Conservation (phyloP, 768 basidiomycete species). For the Thelephora ganbajun region DNA sequence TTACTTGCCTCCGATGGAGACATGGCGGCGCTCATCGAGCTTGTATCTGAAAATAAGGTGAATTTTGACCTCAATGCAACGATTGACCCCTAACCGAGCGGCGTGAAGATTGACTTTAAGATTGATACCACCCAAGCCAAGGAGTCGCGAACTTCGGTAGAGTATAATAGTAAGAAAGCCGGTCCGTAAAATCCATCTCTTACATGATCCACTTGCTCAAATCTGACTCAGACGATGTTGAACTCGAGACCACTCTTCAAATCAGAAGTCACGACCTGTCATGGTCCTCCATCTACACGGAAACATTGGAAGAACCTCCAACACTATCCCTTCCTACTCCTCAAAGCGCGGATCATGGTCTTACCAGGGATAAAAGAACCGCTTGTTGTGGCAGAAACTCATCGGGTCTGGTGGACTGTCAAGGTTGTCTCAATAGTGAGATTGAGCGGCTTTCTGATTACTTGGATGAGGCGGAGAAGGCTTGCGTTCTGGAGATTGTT, state of each 20-base stretch:
- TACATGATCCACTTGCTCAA: background rate
- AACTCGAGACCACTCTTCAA: conserved; percentile 58
- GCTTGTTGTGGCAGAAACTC: conserved; percentile 10
- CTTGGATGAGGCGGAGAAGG: background rate
- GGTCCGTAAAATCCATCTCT: conserved; percentile 27
- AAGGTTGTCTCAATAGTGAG: conserved; percentile 10
- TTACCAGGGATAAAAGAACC: conserved; percentile 5
- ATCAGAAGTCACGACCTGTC: conserved; percentile 23
- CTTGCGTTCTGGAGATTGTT: conserved; percentile 3
- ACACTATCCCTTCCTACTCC: too few species aligned
- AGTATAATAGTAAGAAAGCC: conserved; percentile 86
- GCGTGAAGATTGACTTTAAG: conserved; percentile 49
- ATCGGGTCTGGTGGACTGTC: conserved; percentile 11
- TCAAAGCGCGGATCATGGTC: conserved; percentile 6
- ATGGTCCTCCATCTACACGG: background rate
- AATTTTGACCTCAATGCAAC: background rate
- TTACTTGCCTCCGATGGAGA: conserved; percentile 72
- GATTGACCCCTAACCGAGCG: background rate
- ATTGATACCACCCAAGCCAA: conserved; percentile 53
- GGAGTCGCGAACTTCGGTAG: conserved; percentile 38
- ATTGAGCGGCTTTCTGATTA: background rate
- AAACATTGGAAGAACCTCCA: too few species aligned
- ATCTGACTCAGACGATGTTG: conserved; percentile 53
- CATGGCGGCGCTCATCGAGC: conserved; percentile 55
- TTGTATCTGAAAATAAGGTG: conserved; percentile 76